phyloP scores from a whole-genome alignment of 192 early-diverging fungal genomes.

The Lobosporangium transversale region DNA sequence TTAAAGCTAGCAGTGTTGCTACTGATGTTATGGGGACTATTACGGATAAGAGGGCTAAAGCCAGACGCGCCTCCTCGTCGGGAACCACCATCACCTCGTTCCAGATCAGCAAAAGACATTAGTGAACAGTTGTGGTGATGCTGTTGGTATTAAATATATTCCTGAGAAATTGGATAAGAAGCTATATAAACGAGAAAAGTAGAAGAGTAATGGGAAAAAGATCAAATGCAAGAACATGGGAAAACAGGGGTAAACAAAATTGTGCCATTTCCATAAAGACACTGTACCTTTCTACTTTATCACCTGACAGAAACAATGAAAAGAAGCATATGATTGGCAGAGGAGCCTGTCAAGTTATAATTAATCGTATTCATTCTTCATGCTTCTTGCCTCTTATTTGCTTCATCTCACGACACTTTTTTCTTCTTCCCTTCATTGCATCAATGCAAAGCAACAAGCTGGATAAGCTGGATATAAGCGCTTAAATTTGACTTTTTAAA shows the following conservation, averaged over 20 bases:
- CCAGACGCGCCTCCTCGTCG: slow-evolving; percentile 7
- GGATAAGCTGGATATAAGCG: too few relatives aligned
- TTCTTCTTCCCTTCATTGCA: not conserved
- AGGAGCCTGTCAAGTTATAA: too few relatives aligned
- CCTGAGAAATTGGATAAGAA: not conserved
- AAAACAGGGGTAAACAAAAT: too few relatives aligned
- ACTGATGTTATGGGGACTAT: not conserved
- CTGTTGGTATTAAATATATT: not conserved
- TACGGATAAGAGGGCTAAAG: slow-evolving; percentile 16
- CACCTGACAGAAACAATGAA: too few relatives aligned
- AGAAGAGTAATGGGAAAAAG: not conserved
- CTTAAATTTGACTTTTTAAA: too few relatives aligned
- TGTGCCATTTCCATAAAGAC: too few relatives aligned
- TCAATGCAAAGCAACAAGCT: not conserved
- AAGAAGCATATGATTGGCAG: too few relatives aligned
- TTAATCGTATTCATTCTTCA: too few relatives aligned
- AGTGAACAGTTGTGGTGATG: not conserved
- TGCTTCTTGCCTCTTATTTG: too few relatives aligned
- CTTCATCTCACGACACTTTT: not conserved
- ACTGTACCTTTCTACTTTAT: too few relatives aligned
- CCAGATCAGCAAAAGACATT: slow-evolving; percentile 51
- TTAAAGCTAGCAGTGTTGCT: not conserved
- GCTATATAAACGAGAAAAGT: slow-evolving; percentile 3
- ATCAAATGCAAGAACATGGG: not conserved
- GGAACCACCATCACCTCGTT: slow-evolving; percentile 19